phyloP scores from a whole-genome alignment of 1,284 basidiomycete species.

The Malassezia furfur region DNA sequence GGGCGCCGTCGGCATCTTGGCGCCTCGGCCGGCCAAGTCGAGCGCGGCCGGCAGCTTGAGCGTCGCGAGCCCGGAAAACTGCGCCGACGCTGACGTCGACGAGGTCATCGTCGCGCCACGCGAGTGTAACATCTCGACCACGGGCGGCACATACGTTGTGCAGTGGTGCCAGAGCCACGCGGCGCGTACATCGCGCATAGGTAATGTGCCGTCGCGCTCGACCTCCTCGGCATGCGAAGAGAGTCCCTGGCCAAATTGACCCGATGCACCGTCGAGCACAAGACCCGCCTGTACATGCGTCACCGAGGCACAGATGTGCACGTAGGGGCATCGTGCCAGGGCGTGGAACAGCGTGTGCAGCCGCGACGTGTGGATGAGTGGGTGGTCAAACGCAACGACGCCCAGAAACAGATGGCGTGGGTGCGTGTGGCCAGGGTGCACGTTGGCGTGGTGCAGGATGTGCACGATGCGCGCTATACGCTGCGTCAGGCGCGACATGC shows the following conservation, averaged over 20 bases:
- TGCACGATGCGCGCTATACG: slow-evolving; percentile 6
- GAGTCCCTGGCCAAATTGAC: slow-evolving; percentile 11
- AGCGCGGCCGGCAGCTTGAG: slow-evolving; percentile 12
- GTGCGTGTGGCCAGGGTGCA: not conserved
- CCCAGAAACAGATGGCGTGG: slow-evolving; percentile 12
- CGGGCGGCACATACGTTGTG: slow-evolving; percentile 15
- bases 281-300: slow-evolving; percentile 16
- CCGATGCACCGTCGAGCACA: slow-evolving; percentile 6
- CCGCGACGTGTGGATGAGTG: slow-evolving; percentile 11
- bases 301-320: slow-evolving; percentile 12
- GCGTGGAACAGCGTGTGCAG: slow-evolving; percentile 17
- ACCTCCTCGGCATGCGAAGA: slow-evolving; percentile 7
- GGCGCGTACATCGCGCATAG: slow-evolving; percentile 4
- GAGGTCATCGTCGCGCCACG: slow-evolving; percentile 11
- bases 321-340: slow-evolving; percentile 7
- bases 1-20: slow-evolving; percentile 3
- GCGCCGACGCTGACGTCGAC: not conserved
- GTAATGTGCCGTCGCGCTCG: not conserved
- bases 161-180: slow-evolving; percentile 18
- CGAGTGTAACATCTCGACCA: slow-evolving; percentile 16
- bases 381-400: slow-evolving; percentile 12
- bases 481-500: slow-evolving; percentile 9
- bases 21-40: slow-evolving; percentile 13
- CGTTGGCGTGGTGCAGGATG: not conserved
- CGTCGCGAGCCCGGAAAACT: slow-evolving; percentile 6